Base-by-base conservation (phyloP, 148 eudicot species). In the Pharnaceum exiguum region DNA sequence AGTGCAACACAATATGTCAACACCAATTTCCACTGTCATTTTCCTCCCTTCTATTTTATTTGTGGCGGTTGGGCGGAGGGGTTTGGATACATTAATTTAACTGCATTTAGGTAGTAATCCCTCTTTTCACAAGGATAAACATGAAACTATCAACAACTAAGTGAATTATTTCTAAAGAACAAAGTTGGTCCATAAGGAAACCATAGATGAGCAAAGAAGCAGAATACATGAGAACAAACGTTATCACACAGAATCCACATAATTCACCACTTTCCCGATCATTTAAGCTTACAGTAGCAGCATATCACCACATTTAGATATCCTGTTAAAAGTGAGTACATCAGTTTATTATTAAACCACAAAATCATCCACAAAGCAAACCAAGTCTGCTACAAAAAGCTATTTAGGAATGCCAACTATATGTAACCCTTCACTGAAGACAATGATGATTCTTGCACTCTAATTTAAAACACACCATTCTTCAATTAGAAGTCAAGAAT, bases 401-500 rank as follows among this genome's bases (percentile, higher is more conserved):
- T 31, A 51, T 17, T 39, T 10, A 23, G 32, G 35, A 32, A 43
- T 53, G 26, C 16, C 47, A 5, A 30, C 22, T 8, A 53, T 38
- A 27, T 4, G 22, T 29, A 15, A 7, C 51, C 11, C 24, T 51
- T 51, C 43, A 28, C 48, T 44, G 23, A 18, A 35, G 29, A 59
- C 51, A 59, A 38, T 43, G 37, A 59, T 31, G 49, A n/a, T n/a
- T n/a, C 59, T 59, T 68, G 59, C 22, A 35, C 28, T 33, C 33
- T 26, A 13, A 60, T 51, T 49, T 45, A 47, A 60, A 53, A 60
- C 56, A 53, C 23, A 21, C 22, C 48, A 24, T 46, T 60, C 56
- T 2, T 60, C 46, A 0, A 31, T 68, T 43, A 45, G 49, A 68
- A 68, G 72, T 54, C 46, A 53, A 53, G 72, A 60, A 19, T 46